phyloP scores from a whole-genome alignment of 148 eudicot species.

The Persicaria maculosa region DNA sequence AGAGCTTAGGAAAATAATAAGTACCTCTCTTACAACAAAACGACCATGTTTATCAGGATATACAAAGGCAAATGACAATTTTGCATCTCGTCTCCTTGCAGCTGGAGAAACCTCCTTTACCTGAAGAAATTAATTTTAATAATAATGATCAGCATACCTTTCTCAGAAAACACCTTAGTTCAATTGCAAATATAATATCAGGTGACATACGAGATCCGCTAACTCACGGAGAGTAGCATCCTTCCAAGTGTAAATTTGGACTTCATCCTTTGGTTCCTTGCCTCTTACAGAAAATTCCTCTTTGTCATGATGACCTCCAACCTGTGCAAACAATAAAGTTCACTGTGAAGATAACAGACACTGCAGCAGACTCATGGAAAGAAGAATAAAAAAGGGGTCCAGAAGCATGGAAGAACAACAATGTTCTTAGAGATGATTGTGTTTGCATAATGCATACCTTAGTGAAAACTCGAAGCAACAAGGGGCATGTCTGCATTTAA shows the following conservation, averaged over 20 bases:
- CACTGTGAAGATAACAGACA: background rate
- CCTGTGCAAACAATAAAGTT: conserved; percentile 28
- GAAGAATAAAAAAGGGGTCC: background rate
- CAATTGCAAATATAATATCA: background rate
- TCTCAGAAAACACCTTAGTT: background rate
- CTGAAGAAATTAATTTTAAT: conserved; percentile 12
- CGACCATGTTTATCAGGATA: conserved; percentile 45
- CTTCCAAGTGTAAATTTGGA: conserved; percentile 97
- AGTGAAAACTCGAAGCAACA: conserved; percentile 42
- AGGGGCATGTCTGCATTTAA: conserved; percentile 37
- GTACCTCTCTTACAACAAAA: conserved; percentile 34
- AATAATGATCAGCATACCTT: background rate
- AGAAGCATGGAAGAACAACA: background rate
- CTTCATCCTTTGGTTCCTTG: conserved; percentile 97
- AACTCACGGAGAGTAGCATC: conserved; percentile 95
- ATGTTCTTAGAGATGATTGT: background rate
- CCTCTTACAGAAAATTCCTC: conserved; percentile 81
- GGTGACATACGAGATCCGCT: conserved; percentile 73
- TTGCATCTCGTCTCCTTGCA: conserved; percentile 49
- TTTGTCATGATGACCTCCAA: conserved; percentile 77
- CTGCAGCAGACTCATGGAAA: background rate
- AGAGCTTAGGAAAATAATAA: background rate
- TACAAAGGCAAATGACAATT: conserved; percentile 44
- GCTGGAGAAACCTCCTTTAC: conserved; percentile 45
- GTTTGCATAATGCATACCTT: conserved; percentile 23